Base-by-base conservation (phyloP, 228 moss, liverwort and hornwort genomes). In the Sphagnum fallax region DNA sequence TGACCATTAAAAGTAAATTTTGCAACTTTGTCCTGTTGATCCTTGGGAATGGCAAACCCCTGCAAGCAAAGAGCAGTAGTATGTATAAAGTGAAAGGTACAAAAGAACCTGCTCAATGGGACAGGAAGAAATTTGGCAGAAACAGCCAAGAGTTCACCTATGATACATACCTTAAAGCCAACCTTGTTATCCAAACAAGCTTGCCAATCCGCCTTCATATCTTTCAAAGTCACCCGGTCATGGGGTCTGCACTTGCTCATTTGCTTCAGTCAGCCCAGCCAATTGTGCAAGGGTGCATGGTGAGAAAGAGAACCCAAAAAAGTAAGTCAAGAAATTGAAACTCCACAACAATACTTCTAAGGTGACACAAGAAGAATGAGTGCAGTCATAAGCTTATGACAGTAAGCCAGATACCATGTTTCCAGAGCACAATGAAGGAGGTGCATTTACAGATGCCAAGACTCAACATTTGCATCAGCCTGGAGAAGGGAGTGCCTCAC, bases 161-260 rank as follows among this genome's bases (percentile, higher is more conserved):
- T 32, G 2, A 32, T 32, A 12, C 64, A n/a, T 77, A 93, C 93
- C 96, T 97, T 97, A 68, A 97, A 97, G 69, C 96, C 96, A 69
- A 87, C 96, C 71, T 90, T 91, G 82, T 87, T 97, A 73, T 93
- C 76, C 77, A 97, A 76, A 71, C 93, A 97, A 68, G 72, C 68
- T 53, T 91, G 89, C 96, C 93, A 97, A 62, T 97, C 96, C 65
- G 81, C 76, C 79, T 97, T 97, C 93, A 97, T 97, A 4, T 93
- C 85, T 79, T 70, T 88, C 73, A 96, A 77, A 65, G 73, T 70
- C 50, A 97, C 96, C 53, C 91, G 82, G 69, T 97, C 91, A 64
- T 97, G 89, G 65, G 96, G 96, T 57, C 91, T 97, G 85, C 65
- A 82, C n/a, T 16, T 8, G 5, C n/a, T 64, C 18, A 10, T 10